Conservation (phyloP, 805 yeast species). For the Zygosaccharomyces gambellarensis region DNA sequence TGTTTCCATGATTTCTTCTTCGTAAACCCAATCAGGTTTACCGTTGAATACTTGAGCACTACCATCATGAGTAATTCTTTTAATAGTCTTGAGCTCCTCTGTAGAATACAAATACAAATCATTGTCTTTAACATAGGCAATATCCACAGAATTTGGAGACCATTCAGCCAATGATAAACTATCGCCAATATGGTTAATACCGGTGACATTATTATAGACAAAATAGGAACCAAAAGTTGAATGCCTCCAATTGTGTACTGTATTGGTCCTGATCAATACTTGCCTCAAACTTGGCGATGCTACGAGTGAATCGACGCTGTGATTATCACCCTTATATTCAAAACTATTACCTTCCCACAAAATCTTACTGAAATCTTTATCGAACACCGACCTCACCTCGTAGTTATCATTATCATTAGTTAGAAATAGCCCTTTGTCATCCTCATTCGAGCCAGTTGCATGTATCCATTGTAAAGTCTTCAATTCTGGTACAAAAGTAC, state of each 20-base stretch:
- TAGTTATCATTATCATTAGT: conserved; percentile 46
- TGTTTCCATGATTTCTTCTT: conserved; percentile 73
- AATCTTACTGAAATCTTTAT: conserved; percentile 37
- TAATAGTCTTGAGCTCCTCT: conserved; percentile 24
- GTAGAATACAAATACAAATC: conserved; percentile 57
- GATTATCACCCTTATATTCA: conserved; percentile 36
- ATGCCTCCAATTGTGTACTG: conserved; percentile 56
- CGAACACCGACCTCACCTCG: conserved; percentile 46
- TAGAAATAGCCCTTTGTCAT: conserved; percentile 67
- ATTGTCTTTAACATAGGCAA: conserved; percentile 66
- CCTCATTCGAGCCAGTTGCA: conserved; percentile 39
- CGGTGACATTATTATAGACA: conserved; percentile 35
- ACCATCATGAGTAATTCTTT: conserved; percentile 66
- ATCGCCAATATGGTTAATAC: conserved; percentile 29
- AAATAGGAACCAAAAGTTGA: conserved; percentile 43
- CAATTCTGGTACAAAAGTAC: conserved; percentile 48
- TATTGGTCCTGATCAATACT: conserved; percentile 58
- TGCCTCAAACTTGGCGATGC: conserved; percentile 64
- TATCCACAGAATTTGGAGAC: conserved; percentile 64
- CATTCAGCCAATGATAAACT: conserved; percentile 51
- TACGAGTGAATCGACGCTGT: conserved; percentile 47
- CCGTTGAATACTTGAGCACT: conserved; percentile 72
- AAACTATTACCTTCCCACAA: conserved; percentile 50
- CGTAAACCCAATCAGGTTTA: conserved; percentile 84
- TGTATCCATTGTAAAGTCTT: conserved; percentile 68